phyloP scores from a whole-genome alignment of 2,329 filamentous ascomycete genomes.

The Kalmusia sp. region DNA sequence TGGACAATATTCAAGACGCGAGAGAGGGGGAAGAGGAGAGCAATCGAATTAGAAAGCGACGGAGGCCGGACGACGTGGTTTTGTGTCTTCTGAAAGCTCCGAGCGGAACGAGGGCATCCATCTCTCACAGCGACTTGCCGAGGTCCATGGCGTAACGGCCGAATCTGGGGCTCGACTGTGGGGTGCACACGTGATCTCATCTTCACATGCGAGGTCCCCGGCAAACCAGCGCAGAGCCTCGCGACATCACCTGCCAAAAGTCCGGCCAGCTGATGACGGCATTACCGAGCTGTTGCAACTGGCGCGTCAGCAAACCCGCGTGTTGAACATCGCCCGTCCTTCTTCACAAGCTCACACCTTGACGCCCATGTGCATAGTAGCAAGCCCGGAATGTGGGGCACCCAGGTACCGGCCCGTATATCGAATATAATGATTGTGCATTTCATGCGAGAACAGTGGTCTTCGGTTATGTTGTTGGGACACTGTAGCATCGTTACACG shows the following conservation, averaged over 20 bases:
- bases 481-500: too few relatives aligned
- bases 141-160: constrained; percentile 6
- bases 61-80: neutral
- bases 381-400: neutral
- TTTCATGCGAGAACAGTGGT: too few relatives aligned
- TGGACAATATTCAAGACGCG: neutral
- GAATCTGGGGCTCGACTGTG: constrained; percentile 6
- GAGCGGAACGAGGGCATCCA: constrained; percentile 9
- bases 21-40: neutral
- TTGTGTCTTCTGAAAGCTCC: constrained; percentile 11
- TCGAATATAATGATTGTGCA: too few relatives aligned
- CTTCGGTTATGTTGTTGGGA: too few relatives aligned
- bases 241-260: constrained; percentile 6
- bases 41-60: neutral
- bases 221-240: constrained; percentile 6
- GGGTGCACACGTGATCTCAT: constrained; percentile 12
- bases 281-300: neutral
- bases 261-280: neutral
- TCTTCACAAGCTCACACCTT: neutral
- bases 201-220: constrained; percentile 15
- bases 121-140: constrained; percentile 11
- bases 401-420: neutral
- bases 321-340: neutral
- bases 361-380: neutral
- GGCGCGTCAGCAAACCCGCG: neutral